A percentile compares a stretch with the other conserved stretches of the same genome.
These are phyloP conservation scores for Cryptococcus floricola DNA, from an alignment of 1,284 basidiomycete genomes.

Conservation along the genomic window DNA sequence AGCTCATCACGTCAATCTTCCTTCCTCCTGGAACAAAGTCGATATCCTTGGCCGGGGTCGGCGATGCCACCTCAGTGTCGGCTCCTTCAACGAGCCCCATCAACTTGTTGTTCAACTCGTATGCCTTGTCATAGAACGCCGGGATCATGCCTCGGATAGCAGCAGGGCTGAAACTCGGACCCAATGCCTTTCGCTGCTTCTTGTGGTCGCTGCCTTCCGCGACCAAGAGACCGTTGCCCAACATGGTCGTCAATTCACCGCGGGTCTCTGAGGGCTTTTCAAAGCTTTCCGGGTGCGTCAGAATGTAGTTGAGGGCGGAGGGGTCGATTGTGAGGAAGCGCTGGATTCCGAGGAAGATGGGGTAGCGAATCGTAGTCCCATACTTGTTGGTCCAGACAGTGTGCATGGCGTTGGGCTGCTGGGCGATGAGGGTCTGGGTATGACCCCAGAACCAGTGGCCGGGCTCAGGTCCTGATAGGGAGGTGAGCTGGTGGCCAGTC, in stretches of 20 bases:
- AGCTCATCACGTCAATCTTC: constrained; percentile 60
- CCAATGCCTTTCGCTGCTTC: constrained; percentile 52
- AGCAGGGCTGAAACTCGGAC: constrained; percentile 45
- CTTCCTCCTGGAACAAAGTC: constrained; percentile 19
- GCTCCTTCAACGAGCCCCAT: constrained; percentile 15
- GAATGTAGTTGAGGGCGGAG: constrained; percentile 59
- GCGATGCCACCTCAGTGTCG: constrained; percentile 10
- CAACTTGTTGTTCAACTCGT: constrained; percentile 51
- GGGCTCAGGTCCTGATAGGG: constrained; percentile 16
- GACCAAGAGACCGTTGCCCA: constrained; percentile 43
- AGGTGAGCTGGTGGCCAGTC: too few species aligned
- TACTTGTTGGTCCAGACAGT: constrained; percentile 19
- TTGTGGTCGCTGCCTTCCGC: constrained; percentile 53
- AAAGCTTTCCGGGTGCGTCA: constrained; percentile 60
- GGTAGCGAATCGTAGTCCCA: constrained; percentile 24
- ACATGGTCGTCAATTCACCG: constrained; percentile 52
- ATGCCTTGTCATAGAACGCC: constrained; percentile 62
- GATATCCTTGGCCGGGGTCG: constrained; percentile 18
- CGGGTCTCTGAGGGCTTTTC: constrained; percentile 63
- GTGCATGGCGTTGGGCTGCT: constrained; percentile 15
- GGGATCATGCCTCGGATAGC: constrained; percentile 45
- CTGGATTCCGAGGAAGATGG: constrained; percentile 11
- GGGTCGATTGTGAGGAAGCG: constrained; percentile 61
- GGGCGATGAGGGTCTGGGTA: constrained; percentile 12
- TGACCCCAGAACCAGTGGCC: constrained; percentile 19